Evolutionary conservation across 495 filamentous ascomycete genomes (phyloP).

Genomic region (Aspergillus biplanus): DNA sequence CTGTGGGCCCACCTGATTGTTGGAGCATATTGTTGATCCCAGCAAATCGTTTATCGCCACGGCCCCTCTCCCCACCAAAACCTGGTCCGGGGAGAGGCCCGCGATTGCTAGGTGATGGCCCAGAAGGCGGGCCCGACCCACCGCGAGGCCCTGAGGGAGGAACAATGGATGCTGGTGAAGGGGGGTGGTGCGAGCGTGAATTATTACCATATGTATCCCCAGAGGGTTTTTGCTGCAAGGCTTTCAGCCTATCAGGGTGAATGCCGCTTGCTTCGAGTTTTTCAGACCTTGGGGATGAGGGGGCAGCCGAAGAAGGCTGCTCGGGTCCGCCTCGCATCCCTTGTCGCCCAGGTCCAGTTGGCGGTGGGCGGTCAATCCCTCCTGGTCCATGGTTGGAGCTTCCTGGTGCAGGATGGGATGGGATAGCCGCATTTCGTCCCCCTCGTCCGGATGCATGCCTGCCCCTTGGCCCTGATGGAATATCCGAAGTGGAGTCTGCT

Average conservation of each 20-base stretch:
- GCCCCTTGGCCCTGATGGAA: constrained; percentile 73
- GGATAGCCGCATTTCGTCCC: constrained; percentile 37
- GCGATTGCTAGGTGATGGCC: constrained; percentile 32
- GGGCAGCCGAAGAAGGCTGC: constrained; percentile 26
- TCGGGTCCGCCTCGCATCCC: constrained; percentile 36
- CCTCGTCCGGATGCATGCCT: constrained; percentile 38
- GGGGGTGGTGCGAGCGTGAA: constrained; percentile 27
- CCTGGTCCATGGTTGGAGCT: constrained; percentile 30
- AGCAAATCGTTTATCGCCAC: constrained; percentile 49
- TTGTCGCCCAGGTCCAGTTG: constrained; percentile 43
- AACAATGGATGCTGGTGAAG: constrained; percentile 29
- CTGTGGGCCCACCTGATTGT: constrained; percentile 40
- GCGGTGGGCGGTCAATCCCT: constrained; percentile 38
- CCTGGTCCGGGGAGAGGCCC: constrained; percentile 32
- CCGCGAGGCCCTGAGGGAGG: constrained; percentile 48
- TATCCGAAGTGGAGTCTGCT: constrained; percentile 58
- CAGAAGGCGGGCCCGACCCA: constrained; percentile 29
- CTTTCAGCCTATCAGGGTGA: constrained; percentile 54
- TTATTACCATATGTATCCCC: constrained; percentile 26
- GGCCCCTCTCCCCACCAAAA: constrained; percentile 42
- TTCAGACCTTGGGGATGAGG: constrained; percentile 32
- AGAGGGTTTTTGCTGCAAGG: constrained; percentile 30
- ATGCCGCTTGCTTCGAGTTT: constrained; percentile 43
- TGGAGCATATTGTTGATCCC: constrained; percentile 50
- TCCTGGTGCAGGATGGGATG: constrained; percentile 28